These are phyloP conservation scores for Postia placenta DNA, from an alignment of 768 basidiomycete genomes.

Conservation along the genomic window DNA sequence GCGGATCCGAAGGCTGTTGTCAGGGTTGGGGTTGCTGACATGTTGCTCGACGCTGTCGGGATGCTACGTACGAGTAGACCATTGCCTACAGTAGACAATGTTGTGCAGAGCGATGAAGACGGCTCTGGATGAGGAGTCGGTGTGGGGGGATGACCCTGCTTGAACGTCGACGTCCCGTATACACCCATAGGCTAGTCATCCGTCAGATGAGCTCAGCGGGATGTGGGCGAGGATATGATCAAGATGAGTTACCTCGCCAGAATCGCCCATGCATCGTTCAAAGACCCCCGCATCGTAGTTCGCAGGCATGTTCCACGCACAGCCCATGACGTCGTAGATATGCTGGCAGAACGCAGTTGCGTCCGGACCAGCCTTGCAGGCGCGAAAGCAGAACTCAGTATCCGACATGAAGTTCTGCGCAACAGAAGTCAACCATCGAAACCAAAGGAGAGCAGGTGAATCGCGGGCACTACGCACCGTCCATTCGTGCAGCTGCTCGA, in stretches of 20 bases:
- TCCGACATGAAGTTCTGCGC: conserved; percentile 55
- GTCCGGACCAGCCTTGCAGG: conserved; percentile 47
- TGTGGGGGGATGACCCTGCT: conserved; percentile 53
- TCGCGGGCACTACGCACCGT: conserved; percentile 50
- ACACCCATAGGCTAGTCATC: conserved; percentile 56
- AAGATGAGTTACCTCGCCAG: conserved; percentile 39
- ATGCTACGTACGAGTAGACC: conserved; percentile 13
- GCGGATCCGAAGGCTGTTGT: background rate
- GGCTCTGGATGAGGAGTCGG: conserved; percentile 53
- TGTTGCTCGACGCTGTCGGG: background rate
- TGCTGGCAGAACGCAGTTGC: conserved; percentile 56
- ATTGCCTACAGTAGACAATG: conserved; percentile 47
- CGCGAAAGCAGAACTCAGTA: conserved; percentile 66
- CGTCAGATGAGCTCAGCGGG: background rate
- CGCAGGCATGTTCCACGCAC: conserved; percentile 58
- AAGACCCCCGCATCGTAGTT: conserved; percentile 36
- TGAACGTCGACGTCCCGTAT: conserved; percentile 61
- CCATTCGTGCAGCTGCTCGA: conserved; percentile 67
- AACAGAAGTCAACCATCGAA: conserved; percentile 1
- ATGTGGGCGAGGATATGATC: background rate
- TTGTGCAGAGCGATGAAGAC: conserved; percentile 53
- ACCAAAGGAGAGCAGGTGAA: no score
- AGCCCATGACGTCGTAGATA: conserved; percentile 50
- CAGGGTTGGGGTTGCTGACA: background rate
- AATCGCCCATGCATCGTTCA: conserved; percentile 44